Base-by-base conservation (phyloP, 2,329 filamentous ascomycete species). In the Colletotrichum ledebouriae region DNA sequence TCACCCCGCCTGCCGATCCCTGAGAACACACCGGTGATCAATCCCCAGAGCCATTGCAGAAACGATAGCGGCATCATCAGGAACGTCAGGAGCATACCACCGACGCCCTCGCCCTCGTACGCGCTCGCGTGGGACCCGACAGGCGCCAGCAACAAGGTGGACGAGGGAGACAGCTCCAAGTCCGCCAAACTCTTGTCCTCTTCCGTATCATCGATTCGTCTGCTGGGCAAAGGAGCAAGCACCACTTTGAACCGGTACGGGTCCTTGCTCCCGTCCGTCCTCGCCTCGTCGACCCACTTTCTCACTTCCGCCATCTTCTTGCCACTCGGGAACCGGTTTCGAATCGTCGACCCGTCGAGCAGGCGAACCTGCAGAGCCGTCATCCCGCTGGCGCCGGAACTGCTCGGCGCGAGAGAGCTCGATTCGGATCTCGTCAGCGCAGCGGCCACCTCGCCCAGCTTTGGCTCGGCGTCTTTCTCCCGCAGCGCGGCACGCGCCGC, bases 161-260 rank as follows among this genome's bases (percentile, higher is more conserved):
- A 92, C 5, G 89, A 94, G 0, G 94, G 94, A 0, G 89, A 85
- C 0, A 97, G 83, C 1, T 90, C 92, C 7, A 97, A 84, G 5
- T 92, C 89, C 13, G 84, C 81, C 0, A 98, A 84, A 0, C 86
- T 84, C 71, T 90, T 83, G 41, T 84, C 85, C 78, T 98, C 95
- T 71, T 98, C 94, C 0, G 87, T 85, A 4, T 90, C 87, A 39
- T 91, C 90, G 66, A 98, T 89, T 10, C 86, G 88, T 71, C 88
- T 89, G 76, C 91, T 96, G 2, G 94, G 93, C 20, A 89, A 81
- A 0, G 94, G 94, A 0, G 92, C 90, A 2, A 97, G 84, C 41
- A 98, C 90, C 55, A 97, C 89, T 75, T 94, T 94, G 80, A 98
- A 94, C 12, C 86, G 91, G 78, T 94, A 98, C 0, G 94, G 92